Conservation (phyloP, 1,139 yeast genomes). For the Magnusiomyces starmeri region DNA sequence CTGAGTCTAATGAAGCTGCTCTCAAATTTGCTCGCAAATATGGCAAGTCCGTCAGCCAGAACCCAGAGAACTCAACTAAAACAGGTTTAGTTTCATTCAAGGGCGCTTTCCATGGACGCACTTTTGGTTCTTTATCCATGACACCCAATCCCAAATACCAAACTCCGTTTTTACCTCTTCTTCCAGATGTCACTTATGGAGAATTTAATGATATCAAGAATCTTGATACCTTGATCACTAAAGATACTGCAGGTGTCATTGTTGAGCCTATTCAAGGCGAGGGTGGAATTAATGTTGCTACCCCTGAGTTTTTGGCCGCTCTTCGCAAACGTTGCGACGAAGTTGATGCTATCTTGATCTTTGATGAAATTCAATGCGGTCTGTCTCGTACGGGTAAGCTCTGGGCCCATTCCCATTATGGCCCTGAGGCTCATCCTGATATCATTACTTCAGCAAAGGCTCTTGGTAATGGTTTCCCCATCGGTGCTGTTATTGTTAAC, state of each 20-base stretch:
- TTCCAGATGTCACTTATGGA: constrained; percentile 75
- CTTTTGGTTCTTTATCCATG: constrained; percentile 87
- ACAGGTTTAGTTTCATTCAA: constrained; percentile 61
- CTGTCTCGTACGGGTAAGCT: constrained; percentile 85
- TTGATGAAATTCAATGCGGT: constrained; percentile 96
- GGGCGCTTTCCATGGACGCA: constrained; percentile 89
- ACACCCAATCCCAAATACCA: constrained; percentile 92
- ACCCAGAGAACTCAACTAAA: constrained; percentile 48
- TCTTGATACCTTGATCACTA: constrained; percentile 52
- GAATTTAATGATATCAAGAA: constrained; percentile 52
- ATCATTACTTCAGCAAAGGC: constrained; percentile 93
- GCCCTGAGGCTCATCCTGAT: constrained; percentile 83
- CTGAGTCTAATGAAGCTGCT: constrained; percentile 98
- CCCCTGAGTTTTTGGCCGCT: constrained; percentile 54
- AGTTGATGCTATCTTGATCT: constrained; percentile 69
- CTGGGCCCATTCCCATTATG: constrained; percentile 83
- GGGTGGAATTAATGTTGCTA: constrained; percentile 79
- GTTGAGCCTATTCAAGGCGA: constrained; percentile 98
- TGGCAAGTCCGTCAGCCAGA: constrained; percentile 41
- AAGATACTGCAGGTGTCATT: constrained; percentile 83
- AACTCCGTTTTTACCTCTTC: constrained; percentile 78
- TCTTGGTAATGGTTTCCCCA: constrained; percentile 95
- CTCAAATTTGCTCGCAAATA: constrained; percentile 87
- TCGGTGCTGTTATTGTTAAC: constrained; percentile 86
- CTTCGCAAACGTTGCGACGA: constrained; percentile 62